phyloP scores from a whole-genome alignment of 179 eudicot species.

The Nepenthes alata region DNA sequence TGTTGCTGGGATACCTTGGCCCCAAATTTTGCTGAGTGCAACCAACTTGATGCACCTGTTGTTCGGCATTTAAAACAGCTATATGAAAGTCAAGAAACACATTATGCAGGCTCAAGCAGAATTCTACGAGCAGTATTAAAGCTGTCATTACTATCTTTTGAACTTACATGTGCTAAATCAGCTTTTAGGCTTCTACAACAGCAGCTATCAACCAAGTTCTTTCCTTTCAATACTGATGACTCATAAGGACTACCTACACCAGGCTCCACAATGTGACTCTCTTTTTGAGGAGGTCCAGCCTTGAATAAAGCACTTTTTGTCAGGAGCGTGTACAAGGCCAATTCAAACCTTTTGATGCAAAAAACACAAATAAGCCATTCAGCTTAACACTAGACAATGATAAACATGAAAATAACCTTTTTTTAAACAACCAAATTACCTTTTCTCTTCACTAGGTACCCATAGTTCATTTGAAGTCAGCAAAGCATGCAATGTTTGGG shows the following conservation, averaged over 20 bases:
- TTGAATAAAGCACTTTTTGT: constrained; percentile 46
- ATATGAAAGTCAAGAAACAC: constrained; percentile 23
- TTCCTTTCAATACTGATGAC: constrained; percentile 32
- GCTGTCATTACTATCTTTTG: constrained; percentile 19
- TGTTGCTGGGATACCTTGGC: constrained; percentile 27
- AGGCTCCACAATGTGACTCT: constrained; percentile 26
- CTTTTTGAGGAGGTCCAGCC: constrained; percentile 37
- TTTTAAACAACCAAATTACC: constrained; percentile 29
- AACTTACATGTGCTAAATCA: constrained; percentile 25
- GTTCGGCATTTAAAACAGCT: constrained; percentile 14
- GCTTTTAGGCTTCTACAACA: constrained; percentile 20
- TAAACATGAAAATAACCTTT: constrained; percentile 4
- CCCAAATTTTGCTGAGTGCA: constrained; percentile 31
- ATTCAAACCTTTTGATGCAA: constrained; percentile 54
- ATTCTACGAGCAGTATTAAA: constrained; percentile 19
- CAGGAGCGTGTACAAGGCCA: constrained; percentile 66
- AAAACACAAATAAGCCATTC: constrained; percentile 9
- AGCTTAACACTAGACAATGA: constrained; percentile 3
- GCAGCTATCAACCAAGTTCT: constrained; percentile 28
- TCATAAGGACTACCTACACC: constrained; percentile 23
- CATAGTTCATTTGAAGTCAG: constrained; percentile 88
- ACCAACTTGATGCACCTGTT: constrained; percentile 34
- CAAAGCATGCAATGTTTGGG: constrained; percentile 81
- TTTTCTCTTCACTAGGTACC: constrained; percentile 92
- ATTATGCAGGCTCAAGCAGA: constrained; percentile 25